phyloP scores from a whole-genome alignment of 2,329 filamentous ascomycete species.

The Colletotrichum melonis region DNA sequence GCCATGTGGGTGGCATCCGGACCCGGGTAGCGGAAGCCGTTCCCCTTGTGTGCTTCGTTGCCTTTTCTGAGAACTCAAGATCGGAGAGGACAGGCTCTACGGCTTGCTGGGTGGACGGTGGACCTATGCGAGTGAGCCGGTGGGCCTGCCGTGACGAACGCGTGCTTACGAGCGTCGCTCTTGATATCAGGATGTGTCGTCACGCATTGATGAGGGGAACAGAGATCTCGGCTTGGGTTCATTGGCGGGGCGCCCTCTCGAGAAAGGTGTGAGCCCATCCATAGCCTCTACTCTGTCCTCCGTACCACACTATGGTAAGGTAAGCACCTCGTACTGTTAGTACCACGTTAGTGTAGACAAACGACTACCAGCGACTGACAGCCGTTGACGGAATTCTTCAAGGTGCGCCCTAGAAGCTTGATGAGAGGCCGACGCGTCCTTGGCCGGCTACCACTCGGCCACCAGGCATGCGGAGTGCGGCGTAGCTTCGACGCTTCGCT shows the following conservation, averaged over 20 bases:
- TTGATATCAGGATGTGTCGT: slow-evolving; percentile 11
- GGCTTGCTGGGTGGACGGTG: slow-evolving; percentile 10
- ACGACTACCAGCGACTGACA: not conserved
- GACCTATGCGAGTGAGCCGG: slow-evolving; percentile 19
- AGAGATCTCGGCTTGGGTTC: not conserved
- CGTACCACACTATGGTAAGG: not conserved
- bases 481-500: not conserved
- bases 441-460: not conserved
- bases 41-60: slow-evolving; percentile 9
- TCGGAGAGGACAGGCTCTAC: slow-evolving; percentile 14
- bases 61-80: not conserved
- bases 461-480: not conserved
- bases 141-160: slow-evolving; percentile 5
- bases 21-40: slow-evolving; percentile 25
- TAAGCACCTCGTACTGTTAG: not conserved
- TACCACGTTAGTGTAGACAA: not conserved
- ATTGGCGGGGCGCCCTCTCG: not conserved
- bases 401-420: not conserved
- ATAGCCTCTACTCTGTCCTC: not conserved
- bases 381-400: not conserved
- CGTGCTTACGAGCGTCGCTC: not conserved
- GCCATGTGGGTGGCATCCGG: slow-evolving; percentile 25
- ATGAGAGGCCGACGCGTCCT: not conserved
- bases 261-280: slow-evolving; percentile 9
- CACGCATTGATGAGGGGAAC: slow-evolving; percentile 13